phyloP scores from a whole-genome alignment of 2,329 filamentous ascomycete species.

The Cercospora zeina region DNA sequence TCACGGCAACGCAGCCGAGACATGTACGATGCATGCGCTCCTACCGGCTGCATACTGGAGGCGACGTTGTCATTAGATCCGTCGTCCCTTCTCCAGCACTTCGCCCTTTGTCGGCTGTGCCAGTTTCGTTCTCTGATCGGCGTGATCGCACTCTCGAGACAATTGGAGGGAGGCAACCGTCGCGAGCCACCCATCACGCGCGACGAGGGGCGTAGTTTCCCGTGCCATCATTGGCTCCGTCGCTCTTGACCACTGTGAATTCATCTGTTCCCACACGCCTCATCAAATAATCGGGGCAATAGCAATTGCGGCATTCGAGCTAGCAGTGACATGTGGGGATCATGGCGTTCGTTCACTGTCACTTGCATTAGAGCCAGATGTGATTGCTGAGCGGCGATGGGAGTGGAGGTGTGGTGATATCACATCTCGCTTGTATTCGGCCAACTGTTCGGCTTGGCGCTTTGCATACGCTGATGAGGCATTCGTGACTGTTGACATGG shows the following conservation, averaged over 20 bases:
- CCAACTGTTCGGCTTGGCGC: background rate
- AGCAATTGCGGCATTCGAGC: background rate
- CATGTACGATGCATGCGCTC: background rate
- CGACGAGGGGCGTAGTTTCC: background rate
- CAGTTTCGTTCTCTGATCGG: too few relatives aligned
- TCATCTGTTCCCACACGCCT: background rate
- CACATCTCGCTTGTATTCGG: background rate
- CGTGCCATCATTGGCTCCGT: background rate
- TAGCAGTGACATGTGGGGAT: slow-evolving; percentile 3
- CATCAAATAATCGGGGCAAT: background rate
- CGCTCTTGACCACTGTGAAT: background rate
- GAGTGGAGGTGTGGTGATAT: background rate
- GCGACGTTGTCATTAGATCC: background rate
- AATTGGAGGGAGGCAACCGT: background rate
- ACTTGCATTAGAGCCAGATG: slow-evolving; percentile 2
- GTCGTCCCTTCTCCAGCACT: too few relatives aligned
- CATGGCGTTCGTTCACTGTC: background rate
- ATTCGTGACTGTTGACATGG: background rate
- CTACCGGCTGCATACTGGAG: background rate
- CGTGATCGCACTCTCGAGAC: background rate
- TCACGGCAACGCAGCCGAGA: background rate
- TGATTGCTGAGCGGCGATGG: background rate
- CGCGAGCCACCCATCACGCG: background rate
- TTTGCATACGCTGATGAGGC: background rate
- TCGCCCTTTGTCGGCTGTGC: too few relatives aligned